Base-by-base conservation (phyloP, 1,284 basidiomycete genomes). In the Neotropicomus parvogracilis region DNA sequence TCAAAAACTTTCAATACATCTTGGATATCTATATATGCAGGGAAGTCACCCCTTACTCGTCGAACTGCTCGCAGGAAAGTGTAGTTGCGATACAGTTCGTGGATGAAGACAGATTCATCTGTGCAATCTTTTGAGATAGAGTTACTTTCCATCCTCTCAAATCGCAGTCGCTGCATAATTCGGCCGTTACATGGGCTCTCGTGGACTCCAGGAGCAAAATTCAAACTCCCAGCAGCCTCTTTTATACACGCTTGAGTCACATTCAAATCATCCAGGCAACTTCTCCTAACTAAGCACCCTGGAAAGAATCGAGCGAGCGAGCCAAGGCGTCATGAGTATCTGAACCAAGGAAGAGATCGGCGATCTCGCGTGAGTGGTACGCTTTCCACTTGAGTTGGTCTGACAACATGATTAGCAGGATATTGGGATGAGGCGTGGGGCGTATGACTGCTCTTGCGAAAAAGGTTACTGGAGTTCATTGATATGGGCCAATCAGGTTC, bases 251-350 rank as follows among this genome's bases (percentile, higher is more conserved):
- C 8, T 2, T 10, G 24, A 8, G 8, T 24, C 24, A 24, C 8
- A n/a, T 48, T 12, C 40, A 16, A 32, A 16, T 14, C 8, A 49
- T 48, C n/a, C 40, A 48, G 11, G 1, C 37, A 0, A 44, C 50
- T 1, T 27, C 29, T 1, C 50, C 50, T 6, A 2, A 8, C 19
- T 2, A 6, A 14, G 3, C 0, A 0, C 31, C 21, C 3, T 52
- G 50, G 38, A 48, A 40, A 14, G 3, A 32, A 32, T 33, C n/a
- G 32, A 33, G 32, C 32, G 17, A 33, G 16, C 9, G 16, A 3
- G 32, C 32, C 10, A 2, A 17, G 7, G 19, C 19, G 33, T 20
- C 5, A 34, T 34, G 17, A 17, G 19, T 34, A 20, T 34, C 17
- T 34, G 33, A 17, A 6, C 33, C 5, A 17, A 34, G 10, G 9